phyloP scores from a whole-genome alignment of 805 yeast species.

The Metschnikowia shivogae region DNA sequence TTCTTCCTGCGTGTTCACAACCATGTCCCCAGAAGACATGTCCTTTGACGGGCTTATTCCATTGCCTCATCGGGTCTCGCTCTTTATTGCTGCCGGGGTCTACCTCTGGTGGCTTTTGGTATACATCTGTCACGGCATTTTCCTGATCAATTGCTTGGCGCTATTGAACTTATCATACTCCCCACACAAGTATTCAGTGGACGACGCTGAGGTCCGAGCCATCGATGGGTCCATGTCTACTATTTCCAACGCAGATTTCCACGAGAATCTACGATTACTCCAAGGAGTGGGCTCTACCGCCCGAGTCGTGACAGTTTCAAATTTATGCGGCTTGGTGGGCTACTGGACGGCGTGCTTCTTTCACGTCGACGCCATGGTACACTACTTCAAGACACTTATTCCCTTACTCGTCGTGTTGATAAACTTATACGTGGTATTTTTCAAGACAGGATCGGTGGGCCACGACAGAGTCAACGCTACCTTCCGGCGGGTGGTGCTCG shows the following conservation, averaged over 20 bases:
- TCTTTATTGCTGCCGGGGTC: conserved; percentile 46
- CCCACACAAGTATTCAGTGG: conserved; percentile 29
- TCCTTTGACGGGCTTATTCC: conserved; percentile 31
- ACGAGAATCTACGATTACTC: conserved; percentile 30
- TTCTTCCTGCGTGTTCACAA: background rate
- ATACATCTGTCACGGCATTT: conserved; percentile 29
- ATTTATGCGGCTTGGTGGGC: conserved; percentile 16
- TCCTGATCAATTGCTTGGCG: conserved; percentile 43
- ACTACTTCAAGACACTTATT: background rate
- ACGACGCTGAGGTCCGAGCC: conserved; percentile 19
- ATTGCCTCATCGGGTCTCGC: conserved; percentile 42
- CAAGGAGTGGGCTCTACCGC: conserved; percentile 34
- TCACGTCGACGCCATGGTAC: background rate
- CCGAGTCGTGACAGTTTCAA: conserved; percentile 22
- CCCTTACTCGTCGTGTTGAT: conserved; percentile 1
- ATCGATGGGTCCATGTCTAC: conserved; percentile 33
- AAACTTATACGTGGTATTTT: background rate
- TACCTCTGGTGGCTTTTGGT: conserved; percentile 53
- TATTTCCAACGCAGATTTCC: conserved; percentile 24
- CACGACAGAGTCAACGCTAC: conserved; percentile 45
- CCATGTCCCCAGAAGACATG: conserved; percentile 1
- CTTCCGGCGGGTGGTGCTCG: conserved; percentile 49
- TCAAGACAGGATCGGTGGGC: conserved; percentile 31
- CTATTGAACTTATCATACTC: conserved; percentile 42
- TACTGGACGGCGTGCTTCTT: conserved; percentile 10